Evolutionary conservation across 163 green algal species (phyloP).

Genomic region (Volvox carteri): DNA sequence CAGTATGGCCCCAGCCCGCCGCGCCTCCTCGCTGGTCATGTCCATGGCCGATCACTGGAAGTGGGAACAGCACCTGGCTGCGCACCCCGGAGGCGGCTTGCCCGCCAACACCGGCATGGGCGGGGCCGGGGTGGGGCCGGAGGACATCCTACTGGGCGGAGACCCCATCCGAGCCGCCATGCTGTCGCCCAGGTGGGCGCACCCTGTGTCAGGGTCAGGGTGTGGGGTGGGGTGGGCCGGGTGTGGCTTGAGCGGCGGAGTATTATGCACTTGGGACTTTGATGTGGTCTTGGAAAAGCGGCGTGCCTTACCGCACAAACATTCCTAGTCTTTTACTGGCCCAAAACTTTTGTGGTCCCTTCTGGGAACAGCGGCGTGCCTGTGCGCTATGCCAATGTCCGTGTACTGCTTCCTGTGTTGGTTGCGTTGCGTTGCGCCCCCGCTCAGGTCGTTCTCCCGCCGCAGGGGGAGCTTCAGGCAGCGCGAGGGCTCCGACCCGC

Average conservation of each 20-base stretch:
- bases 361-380: no score
- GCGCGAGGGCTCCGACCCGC: conserved; percentile 45
- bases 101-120: conserved; percentile 6
- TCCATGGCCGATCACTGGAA: conserved; percentile 59
- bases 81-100: neutral
- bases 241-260: no score
- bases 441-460: conserved; percentile 44
- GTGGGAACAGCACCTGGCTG: conserved; percentile 41
- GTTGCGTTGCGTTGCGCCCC: no score
- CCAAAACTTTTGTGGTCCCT: no score
- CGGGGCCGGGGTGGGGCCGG: conserved; percentile 15
- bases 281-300: no score
- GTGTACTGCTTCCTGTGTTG: no score
- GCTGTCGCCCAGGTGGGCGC: conserved; percentile 45
- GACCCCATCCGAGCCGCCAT: conserved; percentile 48
- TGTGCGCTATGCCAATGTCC: neutral
- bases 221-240: no score
- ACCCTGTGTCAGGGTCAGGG: no score
- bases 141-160: conserved; percentile 50
- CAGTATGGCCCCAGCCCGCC: conserved; percentile 50
- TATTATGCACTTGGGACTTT: no score
- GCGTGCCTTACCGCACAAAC: no score
- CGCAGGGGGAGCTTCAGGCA: conserved; percentile 44
- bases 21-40: conserved; percentile 56
- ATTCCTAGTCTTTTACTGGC: no score